These are phyloP conservation scores for Cinchona pubescens DNA, from an alignment of 257 asterid genomes.

Conservation along the genomic window DNA sequence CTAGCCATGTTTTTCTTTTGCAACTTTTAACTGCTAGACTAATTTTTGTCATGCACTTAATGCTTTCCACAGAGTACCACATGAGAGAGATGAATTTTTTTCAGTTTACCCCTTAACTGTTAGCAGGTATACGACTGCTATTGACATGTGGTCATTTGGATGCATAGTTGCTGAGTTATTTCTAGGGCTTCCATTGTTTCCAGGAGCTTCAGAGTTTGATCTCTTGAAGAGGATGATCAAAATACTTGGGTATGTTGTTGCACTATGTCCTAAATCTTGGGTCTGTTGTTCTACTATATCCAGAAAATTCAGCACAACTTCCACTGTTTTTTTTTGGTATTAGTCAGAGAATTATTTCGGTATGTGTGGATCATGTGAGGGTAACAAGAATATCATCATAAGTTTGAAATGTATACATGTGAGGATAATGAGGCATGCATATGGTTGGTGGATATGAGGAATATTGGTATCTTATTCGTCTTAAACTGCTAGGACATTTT, in stretches of 20 bases:
- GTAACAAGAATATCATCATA: not conserved
- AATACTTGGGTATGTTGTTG: conserved; percentile 71
- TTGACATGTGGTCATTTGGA: conserved; percentile 99
- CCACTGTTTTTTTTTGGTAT: no score
- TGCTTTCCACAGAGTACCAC: no score
- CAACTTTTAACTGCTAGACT: not conserved
- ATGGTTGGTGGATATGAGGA: not conserved
- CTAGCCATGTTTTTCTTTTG: not conserved
- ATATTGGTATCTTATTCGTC: not conserved
- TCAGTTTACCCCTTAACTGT: conserved; percentile 49
- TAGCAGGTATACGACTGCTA: conserved; percentile 85
- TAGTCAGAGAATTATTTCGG: not conserved
- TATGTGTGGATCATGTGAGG: not conserved
- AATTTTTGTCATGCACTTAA: not conserved
- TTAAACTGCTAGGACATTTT: not conserved
- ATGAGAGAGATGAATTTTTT: not conserved
- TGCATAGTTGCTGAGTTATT: conserved; percentile 96
- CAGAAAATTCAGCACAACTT: not conserved
- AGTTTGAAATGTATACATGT: not conserved
- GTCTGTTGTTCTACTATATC: not conserved
- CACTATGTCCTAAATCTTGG: conserved; percentile 9
- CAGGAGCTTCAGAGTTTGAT: conserved; percentile 99
- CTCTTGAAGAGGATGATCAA: conserved; percentile 92
- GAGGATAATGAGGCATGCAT: not conserved
- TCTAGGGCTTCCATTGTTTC: conserved; percentile 93